These are phyloP conservation scores for Leccinum uliginosum DNA, from an alignment of 768 basidiomycete species.

Conservation along the genomic window DNA sequence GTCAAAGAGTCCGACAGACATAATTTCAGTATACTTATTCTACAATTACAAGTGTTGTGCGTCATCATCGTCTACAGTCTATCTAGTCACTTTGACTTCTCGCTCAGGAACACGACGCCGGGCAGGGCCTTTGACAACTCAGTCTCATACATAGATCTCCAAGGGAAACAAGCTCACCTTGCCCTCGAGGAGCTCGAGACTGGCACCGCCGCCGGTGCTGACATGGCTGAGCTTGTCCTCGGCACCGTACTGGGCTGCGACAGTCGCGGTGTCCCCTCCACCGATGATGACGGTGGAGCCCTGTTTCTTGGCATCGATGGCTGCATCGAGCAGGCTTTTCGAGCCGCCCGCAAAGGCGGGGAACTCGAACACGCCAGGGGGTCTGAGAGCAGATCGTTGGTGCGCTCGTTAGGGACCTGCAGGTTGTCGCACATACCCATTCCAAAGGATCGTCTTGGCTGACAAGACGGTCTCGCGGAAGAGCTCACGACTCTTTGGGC, in stretches of 20 bases:
- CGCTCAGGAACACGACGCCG: conserved; percentile 87
- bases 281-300: conserved; percentile 94
- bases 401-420: background rate
- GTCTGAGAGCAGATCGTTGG: conserved; percentile 44
- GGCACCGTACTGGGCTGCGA: conserved; percentile 79
- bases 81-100: conserved; percentile 45
- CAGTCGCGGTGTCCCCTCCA: conserved; percentile 94
- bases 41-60: conserved; percentile 13
- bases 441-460: conserved; percentile 97
- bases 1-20: too few relatives aligned
- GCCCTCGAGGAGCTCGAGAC: conserved; percentile 94
- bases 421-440: conserved; percentile 53
- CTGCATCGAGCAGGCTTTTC: conserved; percentile 75
- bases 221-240: conserved; percentile 95
- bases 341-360: conserved; percentile 86
- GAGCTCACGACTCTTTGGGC: conserved; percentile 75
- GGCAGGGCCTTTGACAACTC: conserved; percentile 60
- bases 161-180: conserved; percentile 55
- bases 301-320: conserved; percentile 78
- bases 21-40: conserved; percentile 15
- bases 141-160: conserved; percentile 10
- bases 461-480: conserved; percentile 78
- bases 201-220: conserved; percentile 92
- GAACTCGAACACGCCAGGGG: conserved; percentile 98
- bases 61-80: conserved; percentile 10